Evolutionary conservation across 2,329 filamentous ascomycete genomes (phyloP).

Genomic region (Fusarium globosum): DNA sequence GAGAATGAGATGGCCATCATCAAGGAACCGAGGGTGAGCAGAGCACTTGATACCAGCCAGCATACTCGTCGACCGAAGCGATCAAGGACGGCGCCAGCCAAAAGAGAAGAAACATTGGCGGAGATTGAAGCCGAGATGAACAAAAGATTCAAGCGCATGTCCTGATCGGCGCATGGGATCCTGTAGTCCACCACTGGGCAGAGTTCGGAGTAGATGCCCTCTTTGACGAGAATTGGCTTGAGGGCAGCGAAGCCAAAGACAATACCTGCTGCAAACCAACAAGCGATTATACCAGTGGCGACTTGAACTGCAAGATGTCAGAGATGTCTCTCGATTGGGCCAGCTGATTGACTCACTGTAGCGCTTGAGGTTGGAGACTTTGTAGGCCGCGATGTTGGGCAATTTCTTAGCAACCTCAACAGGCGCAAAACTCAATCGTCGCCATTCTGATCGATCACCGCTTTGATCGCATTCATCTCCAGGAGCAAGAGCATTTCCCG

Average conservation of each 20-base stretch:
- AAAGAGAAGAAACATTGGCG: conserved; percentile 85
- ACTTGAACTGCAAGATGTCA: conserved; percentile 69
- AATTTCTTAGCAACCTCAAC: conserved; percentile 40
- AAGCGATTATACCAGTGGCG: conserved; percentile 74
- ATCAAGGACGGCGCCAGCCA: conserved; percentile 86
- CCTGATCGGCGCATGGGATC: conserved; percentile 58
- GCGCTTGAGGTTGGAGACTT: conserved; percentile 44
- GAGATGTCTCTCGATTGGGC: fast-evolving
- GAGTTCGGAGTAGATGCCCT: conserved; percentile 75
- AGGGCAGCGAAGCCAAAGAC: conserved; percentile 87
- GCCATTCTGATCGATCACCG: conserved; percentile 35
- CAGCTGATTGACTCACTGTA: conserved; percentile 29
- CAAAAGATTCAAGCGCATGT: conserved; percentile 81
- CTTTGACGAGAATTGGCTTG: conserved; percentile 80
- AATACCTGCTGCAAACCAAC: conserved; percentile 79
- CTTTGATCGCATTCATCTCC: conserved; percentile 13
- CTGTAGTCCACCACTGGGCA: conserved; percentile 59
- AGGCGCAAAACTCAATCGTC: conserved; percentile 46
- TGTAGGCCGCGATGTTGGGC: conserved; percentile 48
- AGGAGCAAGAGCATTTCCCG: background rate
- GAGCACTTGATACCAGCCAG: conserved; percentile 76
- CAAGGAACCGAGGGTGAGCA: conserved; percentile 73
- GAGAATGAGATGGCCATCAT: conserved; percentile 77
- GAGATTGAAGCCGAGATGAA: conserved; percentile 89
- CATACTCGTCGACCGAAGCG: conserved; percentile 81